Conservation (phyloP, 768 basidiomycete species). For the Mycena albidolilacea region DNA sequence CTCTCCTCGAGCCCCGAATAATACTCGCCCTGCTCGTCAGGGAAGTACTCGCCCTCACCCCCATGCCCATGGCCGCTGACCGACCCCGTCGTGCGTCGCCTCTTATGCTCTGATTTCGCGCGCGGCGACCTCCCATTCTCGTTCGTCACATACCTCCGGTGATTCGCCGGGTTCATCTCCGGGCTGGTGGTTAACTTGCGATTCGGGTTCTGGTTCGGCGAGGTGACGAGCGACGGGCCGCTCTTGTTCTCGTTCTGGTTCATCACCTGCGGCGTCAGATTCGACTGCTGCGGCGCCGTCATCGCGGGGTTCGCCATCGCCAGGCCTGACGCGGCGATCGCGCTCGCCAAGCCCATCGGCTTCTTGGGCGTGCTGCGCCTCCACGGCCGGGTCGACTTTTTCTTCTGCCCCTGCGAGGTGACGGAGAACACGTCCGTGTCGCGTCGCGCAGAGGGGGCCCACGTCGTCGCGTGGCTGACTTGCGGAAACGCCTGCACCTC, state of each 20-base stretch:
- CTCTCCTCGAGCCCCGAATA: constrained; percentile 48
- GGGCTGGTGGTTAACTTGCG: constrained; percentile 31
- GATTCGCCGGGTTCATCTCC: not conserved
- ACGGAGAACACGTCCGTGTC: constrained; percentile 36
- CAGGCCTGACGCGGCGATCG: constrained; percentile 76
- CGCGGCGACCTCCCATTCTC: constrained; percentile 16
- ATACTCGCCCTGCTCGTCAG: constrained; percentile 43
- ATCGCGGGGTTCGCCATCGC: constrained; percentile 74
- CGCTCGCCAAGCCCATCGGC: constrained; percentile 75
- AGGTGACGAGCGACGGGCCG: constrained; percentile 39
- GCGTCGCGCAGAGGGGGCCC: constrained; percentile 30
- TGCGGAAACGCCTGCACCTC: constrained; percentile 50
- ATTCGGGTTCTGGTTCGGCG: constrained; percentile 34
- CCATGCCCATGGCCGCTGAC: constrained; percentile 26
- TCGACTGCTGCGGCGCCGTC: constrained; percentile 62
- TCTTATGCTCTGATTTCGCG: constrained; percentile 21
- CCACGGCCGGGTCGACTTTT: constrained; percentile 61
- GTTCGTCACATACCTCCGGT: constrained; percentile 28
- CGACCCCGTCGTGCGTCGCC: constrained; percentile 39
- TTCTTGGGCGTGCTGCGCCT: constrained; percentile 56
- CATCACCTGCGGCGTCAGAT: constrained; percentile 50
- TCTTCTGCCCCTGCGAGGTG: constrained; percentile 41
- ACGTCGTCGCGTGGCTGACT: constrained; percentile 27
- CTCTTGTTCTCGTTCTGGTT: constrained; percentile 36
- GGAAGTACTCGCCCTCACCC: constrained; percentile 38